A percentile compares a stretch with the other conserved stretches of the same genome.
phyloP scores from a whole-genome alignment of 495 filamentous ascomycete species.

The Penicillium canariense region DNA sequence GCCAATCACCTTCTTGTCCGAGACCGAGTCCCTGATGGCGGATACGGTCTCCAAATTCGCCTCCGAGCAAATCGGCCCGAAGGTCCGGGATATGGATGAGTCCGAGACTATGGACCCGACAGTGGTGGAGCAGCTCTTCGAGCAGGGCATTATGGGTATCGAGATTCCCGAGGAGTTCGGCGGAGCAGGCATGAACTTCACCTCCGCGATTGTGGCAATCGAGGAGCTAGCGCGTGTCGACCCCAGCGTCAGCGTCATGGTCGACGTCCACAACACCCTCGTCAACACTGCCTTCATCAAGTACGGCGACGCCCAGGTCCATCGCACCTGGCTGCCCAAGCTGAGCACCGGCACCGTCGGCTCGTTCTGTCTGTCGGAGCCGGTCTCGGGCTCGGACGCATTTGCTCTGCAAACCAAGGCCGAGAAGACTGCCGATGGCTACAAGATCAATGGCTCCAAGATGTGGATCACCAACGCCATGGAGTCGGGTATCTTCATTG shows the following conservation, averaged over 20 bases:
- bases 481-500: constrained; percentile 94
- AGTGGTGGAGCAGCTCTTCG: constrained; percentile 89
- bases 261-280: constrained; percentile 96
- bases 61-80: constrained; percentile 80
- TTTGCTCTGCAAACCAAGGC: constrained; percentile 93
- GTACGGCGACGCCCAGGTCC: constrained; percentile 70
- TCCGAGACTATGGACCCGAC: constrained; percentile 87
- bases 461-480: constrained; percentile 99
- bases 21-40: constrained; percentile 83
- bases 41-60: constrained; percentile 92
- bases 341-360: constrained; percentile 89
- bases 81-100: constrained; percentile 97
- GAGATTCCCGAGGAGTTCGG: constrained; percentile 98
- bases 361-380: constrained; percentile 95
- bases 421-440: constrained; percentile 70
- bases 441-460: constrained; percentile 85
- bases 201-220: constrained; percentile 89
- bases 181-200: constrained; percentile 98
- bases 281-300: constrained; percentile 92
- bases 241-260: constrained; percentile 89
- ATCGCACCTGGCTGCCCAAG: constrained; percentile 82
- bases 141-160: constrained; percentile 96
- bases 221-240: constrained; percentile 95
- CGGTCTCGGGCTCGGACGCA: constrained; percentile 88
- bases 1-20: constrained; percentile 89